Percentiles rank a stretch among this genome's conserved stretches.
Evolutionary conservation across 345 rosid genomes (phyloP).

Genomic region (Salix udensis): DNA sequence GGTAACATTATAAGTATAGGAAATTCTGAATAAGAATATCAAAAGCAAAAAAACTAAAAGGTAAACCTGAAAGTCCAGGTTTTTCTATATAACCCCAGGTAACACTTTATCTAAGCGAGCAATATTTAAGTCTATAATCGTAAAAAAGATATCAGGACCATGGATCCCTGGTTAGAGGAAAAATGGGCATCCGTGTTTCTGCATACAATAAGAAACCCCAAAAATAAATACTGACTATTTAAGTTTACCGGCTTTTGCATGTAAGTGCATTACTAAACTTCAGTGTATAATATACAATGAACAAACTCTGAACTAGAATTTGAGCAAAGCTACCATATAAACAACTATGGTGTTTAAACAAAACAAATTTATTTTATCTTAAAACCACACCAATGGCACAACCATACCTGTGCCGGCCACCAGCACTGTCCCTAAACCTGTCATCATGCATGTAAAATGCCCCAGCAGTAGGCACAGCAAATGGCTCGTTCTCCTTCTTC

Average conservation of each 20-base stretch:
- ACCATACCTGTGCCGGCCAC: constrained; percentile 58
- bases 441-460: constrained; percentile 99
- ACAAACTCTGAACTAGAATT: not conserved
- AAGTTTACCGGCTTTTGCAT: not conserved
- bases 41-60: not conserved
- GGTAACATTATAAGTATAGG: not conserved
- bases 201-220: not conserved
- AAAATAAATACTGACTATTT: not conserved
- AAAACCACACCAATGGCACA: not conserved
- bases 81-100: not conserved
- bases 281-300: not conserved
- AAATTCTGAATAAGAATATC: not conserved
- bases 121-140: not conserved
- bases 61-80: not conserved
- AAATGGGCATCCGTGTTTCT: not conserved
- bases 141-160: not conserved
- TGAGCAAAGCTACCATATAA: not conserved
- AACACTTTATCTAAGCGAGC: not conserved
- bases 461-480: constrained; percentile 93
- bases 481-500: constrained; percentile 77
- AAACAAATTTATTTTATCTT: not conserved
- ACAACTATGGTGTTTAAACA: not conserved
- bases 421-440: constrained; percentile 64
- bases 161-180: not conserved
- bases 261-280: not conserved